Conservation (phyloP, 495 filamentous ascomycete species). For the Lichina pygmaea region DNA sequence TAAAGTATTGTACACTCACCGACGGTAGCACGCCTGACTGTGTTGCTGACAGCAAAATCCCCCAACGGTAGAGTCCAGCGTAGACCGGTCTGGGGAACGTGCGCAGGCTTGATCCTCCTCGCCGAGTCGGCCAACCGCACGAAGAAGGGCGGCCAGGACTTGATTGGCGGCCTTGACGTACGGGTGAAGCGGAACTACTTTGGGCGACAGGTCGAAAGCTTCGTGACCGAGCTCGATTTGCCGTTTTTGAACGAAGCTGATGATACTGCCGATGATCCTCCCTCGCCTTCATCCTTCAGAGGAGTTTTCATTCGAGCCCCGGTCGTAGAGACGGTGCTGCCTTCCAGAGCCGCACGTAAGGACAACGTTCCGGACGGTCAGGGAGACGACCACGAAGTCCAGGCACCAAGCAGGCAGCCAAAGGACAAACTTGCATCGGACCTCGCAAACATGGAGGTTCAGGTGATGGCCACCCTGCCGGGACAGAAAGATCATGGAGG, state of each 20-base stretch:
- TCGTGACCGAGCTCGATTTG: slow-evolving; percentile 49
- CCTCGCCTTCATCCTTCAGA: slow-evolving; percentile 25
- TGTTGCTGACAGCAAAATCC: background rate
- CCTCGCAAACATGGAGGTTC: slow-evolving; percentile 17
- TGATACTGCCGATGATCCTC: slow-evolving; percentile 6
- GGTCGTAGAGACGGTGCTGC: slow-evolving; percentile 63
- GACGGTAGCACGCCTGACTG: slow-evolving; percentile 7
- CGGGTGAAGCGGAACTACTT: slow-evolving; percentile 90
- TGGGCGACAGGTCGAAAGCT: slow-evolving; percentile 80
- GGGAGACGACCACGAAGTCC: too few species aligned
- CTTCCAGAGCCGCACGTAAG: slow-evolving; percentile 1
- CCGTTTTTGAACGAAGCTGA: slow-evolving; percentile 29
- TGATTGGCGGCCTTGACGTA: slow-evolving; percentile 80
- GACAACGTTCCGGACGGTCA: too few species aligned
- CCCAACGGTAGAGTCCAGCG: slow-evolving; percentile 23
- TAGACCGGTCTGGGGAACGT: slow-evolving; percentile 88
- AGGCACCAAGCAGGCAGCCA: too few species aligned
- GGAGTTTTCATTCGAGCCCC: slow-evolving; percentile 88
- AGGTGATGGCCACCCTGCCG: slow-evolving; percentile 22
- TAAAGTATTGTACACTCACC: slow-evolving; percentile 37
- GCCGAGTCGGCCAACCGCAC: slow-evolving; percentile 68
- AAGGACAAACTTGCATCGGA: too few species aligned
- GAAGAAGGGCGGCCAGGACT: slow-evolving; percentile 75
- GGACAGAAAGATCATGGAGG: slow-evolving; percentile 8
- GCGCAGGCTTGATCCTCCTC: slow-evolving; percentile 79